phyloP scores from a whole-genome alignment of 768 basidiomycete species.

The Astraeus odoratus region DNA sequence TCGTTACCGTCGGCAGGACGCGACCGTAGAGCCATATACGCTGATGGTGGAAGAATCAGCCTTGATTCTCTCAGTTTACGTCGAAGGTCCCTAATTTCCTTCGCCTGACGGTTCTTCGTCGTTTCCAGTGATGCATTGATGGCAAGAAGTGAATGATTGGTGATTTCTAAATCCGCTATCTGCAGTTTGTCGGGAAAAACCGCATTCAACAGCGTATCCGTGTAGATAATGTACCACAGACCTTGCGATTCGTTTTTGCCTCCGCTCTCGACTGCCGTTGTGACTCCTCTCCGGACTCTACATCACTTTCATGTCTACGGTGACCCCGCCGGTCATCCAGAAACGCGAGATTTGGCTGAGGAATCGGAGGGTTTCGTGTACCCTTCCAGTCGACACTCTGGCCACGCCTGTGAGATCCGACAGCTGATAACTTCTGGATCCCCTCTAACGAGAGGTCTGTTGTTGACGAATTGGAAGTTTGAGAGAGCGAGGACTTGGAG shows the following conservation, averaged over 20 bases:
- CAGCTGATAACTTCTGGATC: conserved; percentile 31
- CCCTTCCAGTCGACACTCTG: conserved; percentile 23
- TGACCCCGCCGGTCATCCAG: conserved; percentile 13
- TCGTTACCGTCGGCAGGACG: conserved; percentile 35
- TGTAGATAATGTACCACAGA: conserved; percentile 21
- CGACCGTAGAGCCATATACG: conserved; percentile 51
- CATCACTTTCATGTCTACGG: conserved; percentile 27
- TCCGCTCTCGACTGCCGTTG: conserved; percentile 56
- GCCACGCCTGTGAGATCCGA: conserved; percentile 38
- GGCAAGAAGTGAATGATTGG: conserved; percentile 76
- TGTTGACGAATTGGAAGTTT: conserved; percentile 38
- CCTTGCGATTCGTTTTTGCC: conserved; percentile 87
- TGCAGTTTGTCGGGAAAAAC: conserved; percentile 22
- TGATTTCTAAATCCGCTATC: conserved; percentile 92
- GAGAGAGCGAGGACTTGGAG: conserved; percentile 65
- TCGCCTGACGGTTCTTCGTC: conserved; percentile 70
- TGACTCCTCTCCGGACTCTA: conserved; percentile 24
- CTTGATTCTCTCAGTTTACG: conserved; percentile 79
- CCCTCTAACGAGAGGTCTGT: conserved; percentile 33
- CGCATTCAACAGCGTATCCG: conserved; percentile 3
- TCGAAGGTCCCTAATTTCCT: conserved; percentile 79
- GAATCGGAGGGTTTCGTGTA: conserved; percentile 1
- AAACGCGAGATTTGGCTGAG: conserved; percentile 11
- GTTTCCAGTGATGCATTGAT: conserved; percentile 82
- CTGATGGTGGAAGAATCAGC: conserved; percentile 64